Conservation (phyloP, 805 yeast species). For the Ascoidea tarda region DNA sequence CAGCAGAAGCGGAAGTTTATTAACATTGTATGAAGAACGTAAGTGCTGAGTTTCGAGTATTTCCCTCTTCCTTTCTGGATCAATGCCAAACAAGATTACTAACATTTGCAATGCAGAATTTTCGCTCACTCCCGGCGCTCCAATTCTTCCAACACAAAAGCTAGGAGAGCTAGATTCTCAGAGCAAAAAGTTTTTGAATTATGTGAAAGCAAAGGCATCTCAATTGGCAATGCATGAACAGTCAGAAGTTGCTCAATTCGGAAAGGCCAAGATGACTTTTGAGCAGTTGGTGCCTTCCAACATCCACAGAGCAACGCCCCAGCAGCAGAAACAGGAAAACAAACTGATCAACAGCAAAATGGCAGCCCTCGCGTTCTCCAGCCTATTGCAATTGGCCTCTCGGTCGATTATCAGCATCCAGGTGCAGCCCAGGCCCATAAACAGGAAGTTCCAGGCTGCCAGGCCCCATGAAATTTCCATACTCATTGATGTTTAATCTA, state of each 20-base stretch:
- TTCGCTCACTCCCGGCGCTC: background rate
- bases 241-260: background rate
- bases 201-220: background rate
- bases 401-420: background rate
- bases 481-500: slow-evolving; percentile 11
- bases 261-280: too few relatives aligned
- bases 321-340: too few relatives aligned
- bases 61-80: background rate
- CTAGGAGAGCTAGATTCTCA: background rate
- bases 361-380: background rate
- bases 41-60: background rate
- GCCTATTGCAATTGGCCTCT: background rate
- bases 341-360: too few relatives aligned
- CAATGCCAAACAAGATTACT: background rate
- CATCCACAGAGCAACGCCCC: too few relatives aligned
- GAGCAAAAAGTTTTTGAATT: too few relatives aligned
- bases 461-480: background rate
- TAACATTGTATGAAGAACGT: background rate
- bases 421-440: background rate
- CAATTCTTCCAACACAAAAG: background rate
- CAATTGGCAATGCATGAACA: background rate
- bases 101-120: background rate
- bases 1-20: background rate
- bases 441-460: background rate
- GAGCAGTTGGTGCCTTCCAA: too few relatives aligned